Evolutionary conservation across 768 basidiomycete species (phyloP).

Genomic region (Paxillus involutus): DNA sequence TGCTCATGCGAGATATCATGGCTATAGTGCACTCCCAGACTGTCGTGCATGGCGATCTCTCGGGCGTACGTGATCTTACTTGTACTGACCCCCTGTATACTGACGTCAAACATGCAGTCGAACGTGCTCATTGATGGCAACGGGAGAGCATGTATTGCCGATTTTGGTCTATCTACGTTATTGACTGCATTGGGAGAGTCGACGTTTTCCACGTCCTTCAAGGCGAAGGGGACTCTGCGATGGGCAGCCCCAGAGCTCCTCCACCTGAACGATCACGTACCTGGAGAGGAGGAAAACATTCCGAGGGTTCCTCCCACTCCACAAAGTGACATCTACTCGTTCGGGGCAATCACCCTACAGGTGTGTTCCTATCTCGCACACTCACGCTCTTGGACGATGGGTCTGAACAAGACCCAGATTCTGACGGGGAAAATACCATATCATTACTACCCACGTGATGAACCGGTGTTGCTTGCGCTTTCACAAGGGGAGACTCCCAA

Average conservation of each 20-base stretch:
- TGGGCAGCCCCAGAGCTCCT: conserved; percentile 44
- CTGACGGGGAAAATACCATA: conserved; percentile 4
- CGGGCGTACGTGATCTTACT: conserved; percentile 8
- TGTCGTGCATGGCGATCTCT: conserved; percentile 1
- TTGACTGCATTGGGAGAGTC: conserved; percentile 32
- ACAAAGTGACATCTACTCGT: conserved; percentile 37
- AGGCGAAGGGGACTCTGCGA: conserved; percentile 36
- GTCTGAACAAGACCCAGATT: too few species aligned
- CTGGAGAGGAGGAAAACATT: not conserved
- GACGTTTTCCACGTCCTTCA: conserved; percentile 29
- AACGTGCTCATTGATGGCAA: conserved; percentile 44
- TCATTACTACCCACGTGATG: conserved; percentile 4
- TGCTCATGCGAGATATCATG: not conserved
- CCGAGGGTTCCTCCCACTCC: not conserved
- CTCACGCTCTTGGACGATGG: too few species aligned
- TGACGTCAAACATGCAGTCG: conserved; percentile 16
- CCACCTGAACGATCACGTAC: not conserved
- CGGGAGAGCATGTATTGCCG: conserved; percentile 38
- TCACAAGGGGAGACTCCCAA: not conserved
- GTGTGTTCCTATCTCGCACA: not conserved
- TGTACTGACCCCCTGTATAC: too few species aligned
- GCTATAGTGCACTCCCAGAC: not conserved
- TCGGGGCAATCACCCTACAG: not conserved
- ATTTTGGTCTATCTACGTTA: conserved; percentile 44
- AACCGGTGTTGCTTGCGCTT: conserved; percentile 3